Evolutionary conservation across 2,329 filamentous ascomycete species (phyloP), one percentile per base, ranked within the genome.

Genomic region (Cytospora mali): DNA sequence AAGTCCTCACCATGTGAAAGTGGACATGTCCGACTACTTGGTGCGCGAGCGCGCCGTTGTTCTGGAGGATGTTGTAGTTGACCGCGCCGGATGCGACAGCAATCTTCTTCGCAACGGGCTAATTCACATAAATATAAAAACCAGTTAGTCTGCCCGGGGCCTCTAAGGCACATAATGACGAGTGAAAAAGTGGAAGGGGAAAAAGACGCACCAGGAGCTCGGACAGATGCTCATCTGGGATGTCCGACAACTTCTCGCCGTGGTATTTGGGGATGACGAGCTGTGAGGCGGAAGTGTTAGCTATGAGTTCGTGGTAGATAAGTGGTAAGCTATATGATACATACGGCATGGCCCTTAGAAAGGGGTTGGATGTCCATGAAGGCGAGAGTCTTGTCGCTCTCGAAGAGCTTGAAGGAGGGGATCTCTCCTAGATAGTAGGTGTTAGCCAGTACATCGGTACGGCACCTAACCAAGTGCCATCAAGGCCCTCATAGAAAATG

Each of bases 211-310:
- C 89, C 76, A 99, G 79, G 64, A 99, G 83, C 77, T 98, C 95
- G 57, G 79, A 74, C 61, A 99, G 84, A 68, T 91, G 81, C 60
- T 97, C 92, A 75, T 98, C 95, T 21, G 95, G 94, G 64, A 99
- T 94, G 75, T 98, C 94, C 66, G 87, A 84, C 28, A 99, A 86
- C 79, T 97, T 98, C 66, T 84, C 90, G 74, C 94, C 95, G 78
- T 99, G 95, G 78, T 87, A 85, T 79, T 99, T 99, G 68, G 95
- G 95, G 69, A 99, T 96, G 65, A 99, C 90, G 73, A 99, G 92
- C 94, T 96, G 48, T 49, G 21, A 21, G 25, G 31, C 64, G 35
- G 27, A 21, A 23, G 28, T 10, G 31, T 16, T 10, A 23, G 27
- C 33, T 25, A 13, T 54, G 27, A 31, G 27, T 46, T 46, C 56